These are phyloP conservation scores for Digitaria exilis DNA, from an alignment of 202 grass and related monocot genomes.

Conservation along the genomic window DNA sequence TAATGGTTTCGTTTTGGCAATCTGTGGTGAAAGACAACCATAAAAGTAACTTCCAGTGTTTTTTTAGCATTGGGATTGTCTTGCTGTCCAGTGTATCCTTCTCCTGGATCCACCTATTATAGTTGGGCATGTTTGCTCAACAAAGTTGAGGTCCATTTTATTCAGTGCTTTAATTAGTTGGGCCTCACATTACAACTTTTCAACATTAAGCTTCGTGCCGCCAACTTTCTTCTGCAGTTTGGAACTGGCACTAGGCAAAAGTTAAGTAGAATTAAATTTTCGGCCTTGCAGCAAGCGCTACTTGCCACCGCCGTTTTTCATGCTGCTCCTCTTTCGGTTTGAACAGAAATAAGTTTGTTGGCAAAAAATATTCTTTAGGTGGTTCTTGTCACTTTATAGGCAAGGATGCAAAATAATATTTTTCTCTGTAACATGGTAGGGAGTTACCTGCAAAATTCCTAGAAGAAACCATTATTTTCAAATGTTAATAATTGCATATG, in stretches of 20 bases:
- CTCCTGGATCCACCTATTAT: slow-evolving; percentile 14
- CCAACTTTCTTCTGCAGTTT: not conserved
- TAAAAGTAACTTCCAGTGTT: not conserved
- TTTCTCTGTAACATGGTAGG: not conserved
- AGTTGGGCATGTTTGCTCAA: not conserved
- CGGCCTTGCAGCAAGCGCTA: not conserved
- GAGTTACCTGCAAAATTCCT: not conserved
- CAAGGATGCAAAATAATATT: not conserved
- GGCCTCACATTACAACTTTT: not conserved
- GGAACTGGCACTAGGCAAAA: not conserved
- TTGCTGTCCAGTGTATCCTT: not conserved
- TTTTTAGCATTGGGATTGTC: not conserved
- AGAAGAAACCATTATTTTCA: not conserved
- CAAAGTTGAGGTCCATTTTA: not conserved
- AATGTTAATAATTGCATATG: not conserved
- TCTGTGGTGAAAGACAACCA: not conserved
- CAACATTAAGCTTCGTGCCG: not conserved
- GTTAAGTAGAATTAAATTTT: not conserved
- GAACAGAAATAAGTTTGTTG: not conserved
- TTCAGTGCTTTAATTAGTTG: not conserved
- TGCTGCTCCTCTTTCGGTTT: not conserved
- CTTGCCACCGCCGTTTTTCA: not conserved
- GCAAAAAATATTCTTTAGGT: not conserved
- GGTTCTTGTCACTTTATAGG: not conserved
- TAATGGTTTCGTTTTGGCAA: not conserved